Evolutionary conservation across 345 rosid genomes (phyloP).

Genomic region (Salix purpurea): DNA sequence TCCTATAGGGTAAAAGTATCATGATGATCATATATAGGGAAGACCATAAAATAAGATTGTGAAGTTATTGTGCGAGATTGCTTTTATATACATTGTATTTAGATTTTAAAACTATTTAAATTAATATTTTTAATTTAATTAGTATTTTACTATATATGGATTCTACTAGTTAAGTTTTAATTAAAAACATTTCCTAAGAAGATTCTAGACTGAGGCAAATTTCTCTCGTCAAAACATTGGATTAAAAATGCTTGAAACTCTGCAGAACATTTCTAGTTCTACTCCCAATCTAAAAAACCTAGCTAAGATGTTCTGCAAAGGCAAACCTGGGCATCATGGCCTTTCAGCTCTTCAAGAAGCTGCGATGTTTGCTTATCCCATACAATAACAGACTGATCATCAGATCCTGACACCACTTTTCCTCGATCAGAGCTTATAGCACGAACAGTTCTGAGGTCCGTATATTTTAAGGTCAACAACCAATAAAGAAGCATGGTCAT

Average conservation of each 20-base stretch:
- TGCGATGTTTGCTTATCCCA: slow-evolving; percentile 97
- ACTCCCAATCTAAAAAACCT: slow-evolving; percentile 7
- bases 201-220: background rate
- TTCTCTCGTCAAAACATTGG: background rate
- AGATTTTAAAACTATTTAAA: no score
- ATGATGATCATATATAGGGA: no score
- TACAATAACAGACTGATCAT: slow-evolving; percentile 88
- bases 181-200: no score
- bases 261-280: background rate
- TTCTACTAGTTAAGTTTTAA: no score
- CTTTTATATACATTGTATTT: no score
- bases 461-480: background rate
- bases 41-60: no score
- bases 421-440: slow-evolving; percentile 97
- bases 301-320: slow-evolving; percentile 15
- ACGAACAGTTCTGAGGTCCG: slow-evolving; percentile 65
- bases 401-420: slow-evolving; percentile 97
- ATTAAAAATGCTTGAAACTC: background rate
- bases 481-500: slow-evolving; percentile 10
- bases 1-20: no score
- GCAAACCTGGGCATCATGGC: slow-evolving; percentile 90
- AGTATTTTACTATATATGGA: no score
- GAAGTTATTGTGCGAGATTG: no score
- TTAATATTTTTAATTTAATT: no score
- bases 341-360: slow-evolving; percentile 91